A percentile compares a stretch with the other conserved stretches of the same genome.
Evolutionary conservation across 352 stramenopile genomes (phyloP).

Genomic region (Phytophthora melonis): DNA sequence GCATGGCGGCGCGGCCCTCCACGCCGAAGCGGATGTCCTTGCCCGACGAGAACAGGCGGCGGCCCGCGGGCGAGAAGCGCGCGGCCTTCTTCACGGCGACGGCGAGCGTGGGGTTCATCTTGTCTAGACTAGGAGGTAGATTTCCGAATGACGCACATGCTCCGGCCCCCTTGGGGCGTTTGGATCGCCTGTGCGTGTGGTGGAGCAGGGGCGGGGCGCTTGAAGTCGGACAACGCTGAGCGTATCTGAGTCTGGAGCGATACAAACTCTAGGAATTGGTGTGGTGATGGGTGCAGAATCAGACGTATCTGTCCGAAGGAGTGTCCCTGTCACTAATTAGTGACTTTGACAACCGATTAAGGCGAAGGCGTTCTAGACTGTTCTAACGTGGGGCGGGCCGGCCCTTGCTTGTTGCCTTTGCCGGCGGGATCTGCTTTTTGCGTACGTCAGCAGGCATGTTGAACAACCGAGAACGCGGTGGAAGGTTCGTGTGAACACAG

Average conservation of each 20-base stretch:
- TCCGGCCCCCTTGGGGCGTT: conserved; percentile 6
- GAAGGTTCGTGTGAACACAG: conserved; percentile 15
- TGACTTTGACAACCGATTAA: not conserved
- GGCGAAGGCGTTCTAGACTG: not conserved
- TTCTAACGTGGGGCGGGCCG: not conserved
- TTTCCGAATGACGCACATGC: conserved; percentile 42
- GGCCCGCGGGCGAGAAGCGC: conserved; percentile 46
- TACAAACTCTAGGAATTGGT: not conserved
- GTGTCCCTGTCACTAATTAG: conserved; percentile 26
- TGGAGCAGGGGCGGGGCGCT: conserved; percentile 23
- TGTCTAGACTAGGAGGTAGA: conserved; percentile 33
- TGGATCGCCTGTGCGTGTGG: conserved; percentile 17
- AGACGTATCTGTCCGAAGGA: not conserved
- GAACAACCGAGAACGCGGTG: conserved; percentile 14
- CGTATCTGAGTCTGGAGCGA: not conserved
- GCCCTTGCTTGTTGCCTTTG: not conserved
- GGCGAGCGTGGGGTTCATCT: conserved; percentile 79
- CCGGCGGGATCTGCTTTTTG: conserved; percentile 1
- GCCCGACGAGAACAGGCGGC: conserved; percentile 87
- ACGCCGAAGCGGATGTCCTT: conserved; percentile 99
- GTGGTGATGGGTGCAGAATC: not conserved
- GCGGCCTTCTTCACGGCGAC: conserved; percentile 75
- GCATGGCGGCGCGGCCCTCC: conserved; percentile 97
- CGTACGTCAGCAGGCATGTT: conserved; percentile 28
- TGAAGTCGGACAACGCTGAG: conserved; percentile 1